Percentiles rank a stretch among this genome's conserved stretches.
These are phyloP conservation scores for Xylariaceae sp. DNA, from an alignment of 2,329 filamentous ascomycete species.

Conservation along the genomic window DNA sequence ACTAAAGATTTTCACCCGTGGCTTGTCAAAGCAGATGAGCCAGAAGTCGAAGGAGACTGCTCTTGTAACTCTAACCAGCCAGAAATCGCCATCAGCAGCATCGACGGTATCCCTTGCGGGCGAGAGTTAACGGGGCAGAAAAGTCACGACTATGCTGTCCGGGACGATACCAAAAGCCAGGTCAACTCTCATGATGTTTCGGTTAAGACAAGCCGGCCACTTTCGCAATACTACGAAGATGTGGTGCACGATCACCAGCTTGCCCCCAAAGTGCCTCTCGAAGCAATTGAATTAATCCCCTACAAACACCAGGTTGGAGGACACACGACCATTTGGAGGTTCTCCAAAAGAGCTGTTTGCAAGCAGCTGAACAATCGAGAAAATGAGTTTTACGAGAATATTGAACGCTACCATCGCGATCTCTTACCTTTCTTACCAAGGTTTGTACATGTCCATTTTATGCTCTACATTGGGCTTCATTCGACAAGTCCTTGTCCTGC, in stretches of 20 bases:
- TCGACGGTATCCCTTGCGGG: slow-evolving; percentile 21
- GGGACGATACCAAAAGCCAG: slow-evolving; percentile 40
- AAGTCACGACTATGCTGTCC: slow-evolving; percentile 38
- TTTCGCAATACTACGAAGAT: slow-evolving; percentile 44
- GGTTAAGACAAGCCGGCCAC: slow-evolving; percentile 34
- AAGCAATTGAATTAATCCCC: slow-evolving; percentile 92
- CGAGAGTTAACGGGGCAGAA: slow-evolving; percentile 33
- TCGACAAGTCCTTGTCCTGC: no score
- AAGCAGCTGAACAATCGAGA: slow-evolving; percentile 98
- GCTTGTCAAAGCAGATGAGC: slow-evolving; percentile 57
- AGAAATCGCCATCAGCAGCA: slow-evolving; percentile 25
- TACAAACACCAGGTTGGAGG: slow-evolving; percentile 97
- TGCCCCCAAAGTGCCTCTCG: slow-evolving; percentile 60
- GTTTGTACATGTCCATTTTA: slow-evolving; percentile 38
- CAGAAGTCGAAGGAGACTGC: slow-evolving; percentile 34
- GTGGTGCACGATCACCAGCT: slow-evolving; percentile 50
- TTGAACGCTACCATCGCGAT: slow-evolving; percentile 86
- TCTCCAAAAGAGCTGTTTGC: slow-evolving; percentile 91
- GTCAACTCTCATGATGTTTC: slow-evolving; percentile 31
- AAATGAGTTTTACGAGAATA: slow-evolving; percentile 97
- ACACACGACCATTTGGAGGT: slow-evolving; percentile 93
- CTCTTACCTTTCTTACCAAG: slow-evolving; percentile 87
- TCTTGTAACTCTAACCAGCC: slow-evolving; percentile 34
- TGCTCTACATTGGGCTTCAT: no score
- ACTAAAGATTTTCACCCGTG: slow-evolving; percentile 45